Percentiles rank a stretch among this genome's conserved stretches.
These are phyloP conservation scores for Meyerozyma sp. DNA, from an alignment of 1,139 yeast genomes.

Conservation along the genomic window DNA sequence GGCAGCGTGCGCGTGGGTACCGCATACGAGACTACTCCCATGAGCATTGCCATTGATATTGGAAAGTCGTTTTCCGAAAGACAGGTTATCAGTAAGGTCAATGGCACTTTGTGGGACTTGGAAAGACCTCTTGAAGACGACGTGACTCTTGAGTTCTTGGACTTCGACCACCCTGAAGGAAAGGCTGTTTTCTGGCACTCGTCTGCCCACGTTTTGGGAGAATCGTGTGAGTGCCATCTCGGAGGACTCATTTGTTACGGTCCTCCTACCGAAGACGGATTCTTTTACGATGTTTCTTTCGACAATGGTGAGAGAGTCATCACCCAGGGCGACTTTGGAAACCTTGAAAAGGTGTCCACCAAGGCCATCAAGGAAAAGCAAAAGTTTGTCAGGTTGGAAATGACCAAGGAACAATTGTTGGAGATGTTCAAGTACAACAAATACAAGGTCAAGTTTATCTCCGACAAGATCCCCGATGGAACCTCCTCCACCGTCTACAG, in stretches of 20 bases:
- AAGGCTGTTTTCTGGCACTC: constrained; percentile 98
- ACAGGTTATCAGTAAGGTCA: constrained; percentile 85
- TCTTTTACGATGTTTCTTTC: constrained; percentile 94
- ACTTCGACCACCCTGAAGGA: constrained; percentile 78
- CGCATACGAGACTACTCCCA: constrained; percentile 87
- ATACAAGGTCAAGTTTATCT: constrained; percentile 85
- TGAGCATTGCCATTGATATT: constrained; percentile 77
- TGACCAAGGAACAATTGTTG: constrained; percentile 86
- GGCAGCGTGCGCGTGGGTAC: constrained; percentile 75
- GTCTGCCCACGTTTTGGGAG: constrained; percentile 97
- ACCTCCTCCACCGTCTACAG: constrained; percentile 95
- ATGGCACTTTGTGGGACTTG: constrained; percentile 92
- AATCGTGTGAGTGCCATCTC: constrained; percentile 93
- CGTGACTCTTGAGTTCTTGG: constrained; percentile 60
- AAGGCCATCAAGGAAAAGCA: constrained; percentile 94
- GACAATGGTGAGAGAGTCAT: constrained; percentile 71
- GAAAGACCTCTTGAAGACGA: constrained; percentile 88
- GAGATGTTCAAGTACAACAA: constrained; percentile 94
- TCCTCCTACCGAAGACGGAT: constrained; percentile 98
- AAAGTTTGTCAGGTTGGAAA: constrained; percentile 87
- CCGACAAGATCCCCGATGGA: constrained; percentile 91
- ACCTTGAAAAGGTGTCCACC: constrained; percentile 83
- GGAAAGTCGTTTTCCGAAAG: constrained; percentile 81
- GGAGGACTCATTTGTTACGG: constrained; percentile 89
- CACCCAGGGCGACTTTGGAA: constrained; percentile 75